A percentile compares a stretch with the other conserved stretches of the same genome.
Conservation (phyloP, 441 rosid species). For the Syzygium malaccense region DNA sequence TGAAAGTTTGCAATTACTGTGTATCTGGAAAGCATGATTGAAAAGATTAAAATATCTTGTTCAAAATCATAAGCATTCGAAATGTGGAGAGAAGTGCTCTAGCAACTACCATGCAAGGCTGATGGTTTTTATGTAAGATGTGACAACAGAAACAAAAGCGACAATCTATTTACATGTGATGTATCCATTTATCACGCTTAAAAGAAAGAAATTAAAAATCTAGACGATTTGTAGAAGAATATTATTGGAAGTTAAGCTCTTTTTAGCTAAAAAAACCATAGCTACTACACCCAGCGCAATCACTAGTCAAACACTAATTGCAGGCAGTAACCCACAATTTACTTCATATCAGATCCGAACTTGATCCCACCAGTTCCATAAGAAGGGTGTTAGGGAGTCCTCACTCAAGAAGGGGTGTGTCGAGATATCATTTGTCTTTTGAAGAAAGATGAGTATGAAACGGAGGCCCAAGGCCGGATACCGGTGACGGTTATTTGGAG, state of each 20-base stretch:
- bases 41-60: neutral
- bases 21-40: neutral
- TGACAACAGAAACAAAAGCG: neutral
- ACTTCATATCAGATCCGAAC: neutral
- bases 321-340: neutral
- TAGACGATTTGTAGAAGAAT: neutral
- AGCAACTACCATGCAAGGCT: neutral
- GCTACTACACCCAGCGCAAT: neutral
- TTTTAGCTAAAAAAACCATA: neutral
- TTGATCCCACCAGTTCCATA: neutral
- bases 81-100: neutral
- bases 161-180: neutral
- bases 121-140: neutral
- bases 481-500: accelerated
- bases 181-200: neutral
- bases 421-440: neutral
- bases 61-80: neutral
- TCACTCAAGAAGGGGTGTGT: neutral
- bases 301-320: neutral
- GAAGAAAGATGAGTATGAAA: neutral
- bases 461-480: neutral
- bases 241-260: neutral
- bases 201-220: neutral
- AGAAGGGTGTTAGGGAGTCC: neutral
- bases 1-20: neutral